Conservation (phyloP, 176 grass and related monocot genomes). For the Tillandsia leiboldiana region DNA sequence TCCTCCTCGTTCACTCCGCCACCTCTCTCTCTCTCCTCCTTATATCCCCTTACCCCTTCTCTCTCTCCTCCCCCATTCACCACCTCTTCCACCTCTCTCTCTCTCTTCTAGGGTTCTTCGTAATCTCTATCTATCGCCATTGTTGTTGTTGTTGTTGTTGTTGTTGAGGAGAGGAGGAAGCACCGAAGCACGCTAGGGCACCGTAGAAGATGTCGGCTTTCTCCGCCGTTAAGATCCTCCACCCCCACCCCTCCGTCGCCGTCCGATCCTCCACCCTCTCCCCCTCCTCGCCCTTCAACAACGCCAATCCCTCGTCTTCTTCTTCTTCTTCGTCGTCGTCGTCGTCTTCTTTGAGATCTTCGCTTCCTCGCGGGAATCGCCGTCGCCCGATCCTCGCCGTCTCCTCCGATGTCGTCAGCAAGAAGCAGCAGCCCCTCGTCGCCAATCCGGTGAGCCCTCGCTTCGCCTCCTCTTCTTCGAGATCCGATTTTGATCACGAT, state of each 20-base stretch:
- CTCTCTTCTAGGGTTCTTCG: neutral
- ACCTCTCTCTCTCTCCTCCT: neutral
- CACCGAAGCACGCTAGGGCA: neutral
- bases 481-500: conserved; percentile 8
- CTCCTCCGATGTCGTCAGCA: conserved; percentile 52
- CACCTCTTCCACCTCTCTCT: neutral
- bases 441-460: conserved; percentile 24
- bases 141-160: no score
- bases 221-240: conserved; percentile 64
- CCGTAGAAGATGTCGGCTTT: conserved; percentile 35
- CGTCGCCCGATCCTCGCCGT: conserved; percentile 40
- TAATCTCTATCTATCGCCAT: neutral
- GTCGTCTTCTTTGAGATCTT: no score
- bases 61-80: conserved; percentile 3
- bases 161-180: neutral
- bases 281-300: neutral
- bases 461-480: neutral
- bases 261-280: conserved; percentile 37
- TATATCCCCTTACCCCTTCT: conserved; percentile 29
- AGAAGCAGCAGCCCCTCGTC: conserved; percentile 23
- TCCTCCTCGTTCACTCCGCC: conserved; percentile 43
- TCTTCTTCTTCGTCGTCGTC: conserved; percentile 7
- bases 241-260: conserved; percentile 21
- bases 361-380: neutral
- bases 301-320: neutral